Evolutionary conservation across 371 early-diverging fungal genomes (phyloP), one percentile per base, ranked within the genome.

Genomic region (Coemansia sp.): DNA sequence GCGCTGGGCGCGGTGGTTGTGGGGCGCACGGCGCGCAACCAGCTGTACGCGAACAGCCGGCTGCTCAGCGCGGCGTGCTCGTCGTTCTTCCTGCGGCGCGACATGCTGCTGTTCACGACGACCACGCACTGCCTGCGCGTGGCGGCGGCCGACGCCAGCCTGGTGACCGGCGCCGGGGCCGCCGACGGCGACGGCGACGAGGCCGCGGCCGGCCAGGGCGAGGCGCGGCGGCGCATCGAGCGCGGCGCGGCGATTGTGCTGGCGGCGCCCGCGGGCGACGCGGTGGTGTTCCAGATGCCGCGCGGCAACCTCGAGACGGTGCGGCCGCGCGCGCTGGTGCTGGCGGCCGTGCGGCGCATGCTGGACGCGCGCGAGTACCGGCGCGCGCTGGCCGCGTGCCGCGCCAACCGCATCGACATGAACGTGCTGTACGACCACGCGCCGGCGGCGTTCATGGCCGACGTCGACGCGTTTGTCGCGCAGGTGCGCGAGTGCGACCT

Each of bases 251-350:
- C 83, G 41, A 90, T 95, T 70, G 91, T 95, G 39, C 59, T 87
- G 59, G 92, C 91, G 0, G 80, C 86, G 16, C 90, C 92, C 7
- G 78, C 72, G 34, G 87, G 84, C 58, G 87, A 88, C 4, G 81
- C 81, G 53, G 80, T 98, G 14, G 83, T 98, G 1, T 77, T 98
- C 61, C 97, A 97, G 82, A 94, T 97, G 95, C 97, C 95, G 12
- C 88, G 97, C 26, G 98, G 98, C 35, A 98, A 98, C 60, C 78
- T 97, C 52, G 99, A 98, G 77, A 96, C 98, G 0, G 83, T 98
- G n/a, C 83, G 85, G 33, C 99, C 99, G 4, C 86, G 97, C 5
- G 93, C 96, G 1, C 79, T 98, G 71, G 95, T 97, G 0, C 79
- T 97, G 16, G 84, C 91, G 0, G 77, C 84, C 6, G 89, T 95